A percentile compares a stretch with the other conserved stretches of the same genome.
phyloP scores from a whole-genome alignment of 345 rosid genomes.

The Cochlearia excelsa region DNA sequence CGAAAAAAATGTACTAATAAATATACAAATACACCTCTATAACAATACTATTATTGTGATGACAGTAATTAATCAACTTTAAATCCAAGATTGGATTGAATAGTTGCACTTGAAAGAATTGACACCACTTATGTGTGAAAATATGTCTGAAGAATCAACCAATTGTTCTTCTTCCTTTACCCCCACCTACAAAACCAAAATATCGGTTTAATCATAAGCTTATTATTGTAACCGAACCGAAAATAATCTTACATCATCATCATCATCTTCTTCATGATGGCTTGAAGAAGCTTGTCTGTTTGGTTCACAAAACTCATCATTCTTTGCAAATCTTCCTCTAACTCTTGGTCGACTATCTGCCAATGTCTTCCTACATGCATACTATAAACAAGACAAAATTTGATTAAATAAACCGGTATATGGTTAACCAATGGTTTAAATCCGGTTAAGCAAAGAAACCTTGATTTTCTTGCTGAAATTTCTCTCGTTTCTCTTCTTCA shows the following conservation, averaged over 20 bases:
- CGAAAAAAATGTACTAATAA: neutral
- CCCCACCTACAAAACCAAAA: slow-evolving; percentile 35
- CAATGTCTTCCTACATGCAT: slow-evolving; percentile 92
- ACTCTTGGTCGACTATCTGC: slow-evolving; percentile 96
- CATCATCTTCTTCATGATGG: slow-evolving; percentile 70
- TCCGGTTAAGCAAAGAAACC: slow-evolving; percentile 39
- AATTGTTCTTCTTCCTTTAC: slow-evolving; percentile 17
- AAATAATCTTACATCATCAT: slow-evolving; percentile 46
- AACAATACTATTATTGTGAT: slow-evolving; percentile 7
- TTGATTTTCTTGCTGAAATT: slow-evolving; percentile 98
- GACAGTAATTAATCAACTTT: slow-evolving; percentile 15
- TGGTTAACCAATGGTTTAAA: slow-evolving; percentile 7
- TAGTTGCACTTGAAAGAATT: slow-evolving; percentile 82
- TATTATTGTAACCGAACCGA: neutral
- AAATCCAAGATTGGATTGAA: slow-evolving; percentile 85
- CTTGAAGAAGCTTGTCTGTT: slow-evolving; percentile 47
- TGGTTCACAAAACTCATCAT: slow-evolving; percentile 68
- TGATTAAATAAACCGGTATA: neutral
- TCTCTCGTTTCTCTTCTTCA: slow-evolving; percentile 94
- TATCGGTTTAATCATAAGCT: neutral
- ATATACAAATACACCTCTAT: slow-evolving; percentile 26
- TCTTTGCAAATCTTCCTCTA: slow-evolving; percentile 93
- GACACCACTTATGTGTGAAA: slow-evolving; percentile 81
- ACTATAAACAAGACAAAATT: slow-evolving; percentile 38
- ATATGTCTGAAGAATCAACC: slow-evolving; percentile 82